phyloP scores from a whole-genome alignment of 2,329 filamentous ascomycete genomes.

The Colletotrichum graminicola region DNA sequence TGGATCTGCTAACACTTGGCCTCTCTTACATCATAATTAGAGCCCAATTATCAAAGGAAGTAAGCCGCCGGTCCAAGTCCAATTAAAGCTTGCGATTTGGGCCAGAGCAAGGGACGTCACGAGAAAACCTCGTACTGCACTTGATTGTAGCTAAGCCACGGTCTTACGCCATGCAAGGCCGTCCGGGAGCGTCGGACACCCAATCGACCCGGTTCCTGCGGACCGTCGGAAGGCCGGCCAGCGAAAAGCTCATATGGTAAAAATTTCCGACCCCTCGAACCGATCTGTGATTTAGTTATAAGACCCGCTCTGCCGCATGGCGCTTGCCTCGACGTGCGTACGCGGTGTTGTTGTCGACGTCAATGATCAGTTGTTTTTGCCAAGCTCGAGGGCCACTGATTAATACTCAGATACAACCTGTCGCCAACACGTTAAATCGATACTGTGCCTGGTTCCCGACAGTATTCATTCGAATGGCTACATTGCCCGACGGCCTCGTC shows the following conservation, averaged over 20 bases:
- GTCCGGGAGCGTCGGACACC: not conserved
- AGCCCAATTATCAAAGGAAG: not conserved
- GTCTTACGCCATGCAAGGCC: not conserved
- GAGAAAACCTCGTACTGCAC: not conserved
- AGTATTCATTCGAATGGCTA: not conserved
- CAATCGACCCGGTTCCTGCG: constrained; percentile 23
- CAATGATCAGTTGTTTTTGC: too few species aligned
- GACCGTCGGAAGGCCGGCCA: not conserved
- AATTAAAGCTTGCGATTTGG: not conserved
- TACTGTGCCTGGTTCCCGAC: too few species aligned
- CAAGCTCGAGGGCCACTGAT: not conserved
- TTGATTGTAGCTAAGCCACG: constrained; percentile 16
- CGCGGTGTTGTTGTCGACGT: too few species aligned
- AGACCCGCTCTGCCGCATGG: not conserved
- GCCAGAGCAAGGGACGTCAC: not conserved
- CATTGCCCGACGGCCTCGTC: constrained; percentile 41
- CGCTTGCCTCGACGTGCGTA: not conserved
- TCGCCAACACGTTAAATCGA: not conserved
- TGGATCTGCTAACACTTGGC: not conserved
- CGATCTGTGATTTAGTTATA: too few species aligned
- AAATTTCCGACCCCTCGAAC: not conserved
- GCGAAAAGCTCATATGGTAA: not conserved
- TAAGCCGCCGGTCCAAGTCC: not conserved
- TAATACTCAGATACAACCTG: too few species aligned
- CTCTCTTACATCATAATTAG: too few species aligned